Percentiles rank a stretch among this genome's conserved stretches.
Evolutionary conservation across 1,139 yeast genomes (phyloP).

Genomic region (Kurtzmaniella quercitrusa): DNA sequence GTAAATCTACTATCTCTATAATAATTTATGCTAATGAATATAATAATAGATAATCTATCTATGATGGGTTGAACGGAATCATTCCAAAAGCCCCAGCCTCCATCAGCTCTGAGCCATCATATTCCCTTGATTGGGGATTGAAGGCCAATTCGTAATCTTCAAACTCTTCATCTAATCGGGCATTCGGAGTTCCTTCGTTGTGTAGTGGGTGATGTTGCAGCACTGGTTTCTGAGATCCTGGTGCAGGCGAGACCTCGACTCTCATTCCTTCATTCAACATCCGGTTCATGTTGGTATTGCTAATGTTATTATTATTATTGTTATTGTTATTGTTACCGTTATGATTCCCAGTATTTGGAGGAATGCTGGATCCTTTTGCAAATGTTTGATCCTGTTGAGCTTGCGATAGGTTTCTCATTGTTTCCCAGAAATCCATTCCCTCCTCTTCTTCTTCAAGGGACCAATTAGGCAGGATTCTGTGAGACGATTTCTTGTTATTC

Average conservation of each 20-base stretch:
- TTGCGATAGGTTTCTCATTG: slow-evolving; percentile 48
- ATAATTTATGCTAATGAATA: not conserved
- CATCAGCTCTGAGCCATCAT: not conserved
- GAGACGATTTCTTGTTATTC: not conserved
- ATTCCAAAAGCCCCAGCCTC: slow-evolving; percentile 24
- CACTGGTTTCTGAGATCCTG: slow-evolving; percentile 4
- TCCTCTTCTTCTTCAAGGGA: slow-evolving; percentile 23
- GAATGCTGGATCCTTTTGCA: slow-evolving; percentile 8
- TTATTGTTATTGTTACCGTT: not conserved
- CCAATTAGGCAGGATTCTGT: slow-evolving; percentile 11
- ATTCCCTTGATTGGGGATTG: slow-evolving; percentile 30
- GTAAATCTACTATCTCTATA: no score
- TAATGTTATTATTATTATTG: slow-evolving; percentile 7
- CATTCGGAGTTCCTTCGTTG: slow-evolving; percentile 5
- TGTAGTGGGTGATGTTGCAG: slow-evolving; percentile 9
- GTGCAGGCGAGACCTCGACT: not conserved
- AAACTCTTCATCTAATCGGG: slow-evolving; percentile 19
- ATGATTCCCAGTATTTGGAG: not conserved
- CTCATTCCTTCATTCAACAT: not conserved
- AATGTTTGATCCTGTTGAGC: slow-evolving; percentile 6
- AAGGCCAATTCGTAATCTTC: slow-evolving; percentile 34
- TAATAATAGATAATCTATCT: not conserved
- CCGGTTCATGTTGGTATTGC: not conserved
- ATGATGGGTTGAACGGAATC: slow-evolving; percentile 36
- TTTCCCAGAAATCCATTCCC: slow-evolving; percentile 69